phyloP scores from a whole-genome alignment of 257 asterid genomes.

The Voacanga thouarsii region DNA sequence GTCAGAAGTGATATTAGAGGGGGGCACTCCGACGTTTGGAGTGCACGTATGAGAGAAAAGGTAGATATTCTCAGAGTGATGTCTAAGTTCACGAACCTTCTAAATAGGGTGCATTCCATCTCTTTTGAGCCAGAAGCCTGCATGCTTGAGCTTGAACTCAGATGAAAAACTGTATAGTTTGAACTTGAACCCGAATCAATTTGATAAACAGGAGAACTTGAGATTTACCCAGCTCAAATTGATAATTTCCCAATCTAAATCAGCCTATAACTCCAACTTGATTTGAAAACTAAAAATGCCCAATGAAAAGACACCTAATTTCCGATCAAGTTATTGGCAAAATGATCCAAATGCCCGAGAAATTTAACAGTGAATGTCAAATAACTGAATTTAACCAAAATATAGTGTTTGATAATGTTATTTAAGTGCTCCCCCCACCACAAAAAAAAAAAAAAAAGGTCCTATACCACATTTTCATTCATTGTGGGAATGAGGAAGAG shows the following conservation, averaged over 20 bases:
- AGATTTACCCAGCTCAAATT: not conserved
- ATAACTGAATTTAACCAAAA: not conserved
- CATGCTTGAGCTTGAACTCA: not conserved
- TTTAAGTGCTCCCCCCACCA: not conserved
- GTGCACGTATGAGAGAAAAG: conserved; percentile 80
- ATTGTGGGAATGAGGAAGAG: not conserved
- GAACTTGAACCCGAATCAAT: not conserved
- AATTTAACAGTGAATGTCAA: not conserved
- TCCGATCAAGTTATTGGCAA: not conserved
- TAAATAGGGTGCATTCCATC: not conserved
- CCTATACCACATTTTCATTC: not conserved
- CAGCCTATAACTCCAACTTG: not conserved
- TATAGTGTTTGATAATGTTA: not conserved
- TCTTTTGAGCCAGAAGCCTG: not conserved
- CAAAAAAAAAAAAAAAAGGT: not conserved
- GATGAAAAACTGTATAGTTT: not conserved
- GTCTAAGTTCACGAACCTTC: not conserved
- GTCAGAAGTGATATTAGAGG: conserved; percentile 45
- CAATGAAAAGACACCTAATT: not conserved
- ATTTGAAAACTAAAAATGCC: not conserved
- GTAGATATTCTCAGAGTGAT: conserved; percentile 22
- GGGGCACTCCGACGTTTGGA: conserved; percentile 54
- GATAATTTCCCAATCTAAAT: not conserved
- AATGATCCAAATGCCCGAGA: not conserved
- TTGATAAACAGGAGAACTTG: not conserved